Evolutionary conservation across 2,329 filamentous ascomycete species (phyloP), one percentile per base, ranked within the genome.

Genomic region (Ophiostoma angusticollis): DNA sequence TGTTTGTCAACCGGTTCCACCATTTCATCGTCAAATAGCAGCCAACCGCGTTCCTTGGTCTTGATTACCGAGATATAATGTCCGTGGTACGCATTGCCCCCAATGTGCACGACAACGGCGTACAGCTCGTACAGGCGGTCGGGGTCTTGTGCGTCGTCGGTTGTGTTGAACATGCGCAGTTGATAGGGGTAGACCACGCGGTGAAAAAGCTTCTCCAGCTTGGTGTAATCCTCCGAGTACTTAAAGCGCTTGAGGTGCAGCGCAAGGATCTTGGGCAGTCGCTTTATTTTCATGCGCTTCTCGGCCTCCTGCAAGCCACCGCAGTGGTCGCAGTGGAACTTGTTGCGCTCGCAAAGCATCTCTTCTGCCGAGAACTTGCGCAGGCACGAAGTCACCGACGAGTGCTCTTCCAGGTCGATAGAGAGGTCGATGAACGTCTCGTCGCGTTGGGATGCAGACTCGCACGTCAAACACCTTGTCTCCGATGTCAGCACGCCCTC

Each of bases 261-360:
- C 5, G 91, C 87, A 47, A 98, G 62, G 43, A 98, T 85, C 54
- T 84, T 86, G 4, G 91, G 91, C 54, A 96, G 63, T 38, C 84
- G 76, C 65, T 98, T 96, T 50, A 98, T 89, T 67, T 96, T 98
- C 91, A 98, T 98, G 47, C 91, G 76, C 66, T 96, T 98, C 59
- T 98, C 91, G 0, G 91, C 91, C 61, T 98, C 91, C 59, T 98
- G 91, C 40, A 98, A 65, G 3, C 91, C 91, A 38, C 91, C 91
- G 50, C 91, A 98, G 51, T 87, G 87, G 57, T 98, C 91, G 61
- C 91, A 98, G 55, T 98, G 89, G 49, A 98, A 98, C 56, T 98
- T 98, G 65, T 98, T 96, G 44, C 87, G 74, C 62, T 98, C 91
- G 55, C 91, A 96, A 42, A 98, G 71, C 85, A 96, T 95, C 59